Evolutionary conservation across 495 filamentous ascomycete genomes (phyloP).

Genomic region (Parachaetomium inaequale): DNA sequence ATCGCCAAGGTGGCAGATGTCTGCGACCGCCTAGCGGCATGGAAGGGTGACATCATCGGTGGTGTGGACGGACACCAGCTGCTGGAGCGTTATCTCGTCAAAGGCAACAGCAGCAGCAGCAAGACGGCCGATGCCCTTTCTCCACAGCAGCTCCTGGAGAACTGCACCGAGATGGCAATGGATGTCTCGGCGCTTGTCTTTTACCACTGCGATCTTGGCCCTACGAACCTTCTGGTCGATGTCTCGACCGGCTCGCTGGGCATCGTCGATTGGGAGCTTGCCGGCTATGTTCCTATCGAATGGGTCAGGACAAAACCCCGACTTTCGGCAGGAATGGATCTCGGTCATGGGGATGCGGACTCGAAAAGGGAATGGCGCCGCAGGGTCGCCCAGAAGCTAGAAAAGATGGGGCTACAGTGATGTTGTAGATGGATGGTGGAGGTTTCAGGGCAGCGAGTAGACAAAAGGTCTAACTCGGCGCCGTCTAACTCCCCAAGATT

Average conservation of each 20-base stretch:
- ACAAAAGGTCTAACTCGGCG: no score
- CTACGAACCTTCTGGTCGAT: conserved; percentile 15
- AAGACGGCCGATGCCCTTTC: neutral
- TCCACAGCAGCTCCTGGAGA: neutral
- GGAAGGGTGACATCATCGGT: conserved; percentile 11
- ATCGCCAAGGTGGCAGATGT: conserved; percentile 9
- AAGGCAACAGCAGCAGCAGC: no score
- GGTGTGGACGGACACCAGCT: conserved; percentile 16
- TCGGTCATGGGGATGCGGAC: conserved; percentile 1
- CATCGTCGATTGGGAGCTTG: conserved; percentile 19
- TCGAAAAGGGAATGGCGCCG: conserved; percentile 12
- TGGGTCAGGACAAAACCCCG: conserved; percentile 22
- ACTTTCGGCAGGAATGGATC: conserved; percentile 15
- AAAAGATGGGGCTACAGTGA: conserved; percentile 12
- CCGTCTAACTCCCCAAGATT: no score
- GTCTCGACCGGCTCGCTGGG: conserved; percentile 6
- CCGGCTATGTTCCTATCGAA: conserved; percentile 19
- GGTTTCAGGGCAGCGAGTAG: no score
- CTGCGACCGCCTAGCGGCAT: conserved; percentile 3
- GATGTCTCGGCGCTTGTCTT: conserved; percentile 12
- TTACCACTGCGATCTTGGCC: conserved; percentile 20
- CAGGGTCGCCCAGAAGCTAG: conserved; percentile 2
- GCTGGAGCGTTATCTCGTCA: neutral
- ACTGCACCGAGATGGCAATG: conserved; percentile 15
- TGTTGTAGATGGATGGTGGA: no score